phyloP scores from a whole-genome alignment of 139 green algal species.

The Haematococcus lacustris region DNA sequence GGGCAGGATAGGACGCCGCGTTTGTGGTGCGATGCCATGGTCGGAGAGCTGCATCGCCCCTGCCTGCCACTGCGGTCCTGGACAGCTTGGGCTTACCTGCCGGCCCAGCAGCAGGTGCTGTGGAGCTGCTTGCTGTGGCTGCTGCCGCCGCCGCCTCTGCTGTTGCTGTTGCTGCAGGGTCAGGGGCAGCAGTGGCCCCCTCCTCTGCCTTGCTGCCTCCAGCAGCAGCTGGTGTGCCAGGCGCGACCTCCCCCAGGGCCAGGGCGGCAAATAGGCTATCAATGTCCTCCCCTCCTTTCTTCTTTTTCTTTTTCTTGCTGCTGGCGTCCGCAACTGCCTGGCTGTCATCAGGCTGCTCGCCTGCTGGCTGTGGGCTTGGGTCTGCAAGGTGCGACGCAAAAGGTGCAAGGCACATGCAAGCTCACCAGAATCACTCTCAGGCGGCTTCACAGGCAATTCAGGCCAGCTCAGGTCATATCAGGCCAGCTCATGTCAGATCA shows the following conservation, averaged over 20 bases:
- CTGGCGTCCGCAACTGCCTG: background rate
- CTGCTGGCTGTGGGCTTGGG: background rate
- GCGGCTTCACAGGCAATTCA: background rate
- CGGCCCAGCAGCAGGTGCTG: background rate
- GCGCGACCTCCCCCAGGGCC: background rate
- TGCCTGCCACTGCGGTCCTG: background rate
- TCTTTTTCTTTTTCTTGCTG: background rate
- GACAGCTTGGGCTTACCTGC: background rate
- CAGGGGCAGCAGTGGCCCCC: background rate
- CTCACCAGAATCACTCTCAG: background rate
- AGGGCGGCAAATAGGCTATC: background rate
- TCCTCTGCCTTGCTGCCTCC: background rate
- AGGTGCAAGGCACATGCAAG: background rate
- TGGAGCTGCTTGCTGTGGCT: background rate
- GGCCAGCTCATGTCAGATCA: too few relatives aligned
- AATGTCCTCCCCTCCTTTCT: background rate
- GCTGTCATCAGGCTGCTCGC: background rate
- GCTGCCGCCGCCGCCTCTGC: background rate
- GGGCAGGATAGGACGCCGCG: background rate
- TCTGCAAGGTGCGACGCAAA: background rate
- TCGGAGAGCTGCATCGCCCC: background rate
- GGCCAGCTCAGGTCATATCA: background rate
- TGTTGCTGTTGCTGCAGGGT: background rate
- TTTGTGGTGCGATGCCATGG: background rate
- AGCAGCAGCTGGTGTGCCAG: slow-evolving; percentile 3